phyloP scores from a whole-genome alignment of 331 rosid species.

The Phaseolus coccineus region DNA sequence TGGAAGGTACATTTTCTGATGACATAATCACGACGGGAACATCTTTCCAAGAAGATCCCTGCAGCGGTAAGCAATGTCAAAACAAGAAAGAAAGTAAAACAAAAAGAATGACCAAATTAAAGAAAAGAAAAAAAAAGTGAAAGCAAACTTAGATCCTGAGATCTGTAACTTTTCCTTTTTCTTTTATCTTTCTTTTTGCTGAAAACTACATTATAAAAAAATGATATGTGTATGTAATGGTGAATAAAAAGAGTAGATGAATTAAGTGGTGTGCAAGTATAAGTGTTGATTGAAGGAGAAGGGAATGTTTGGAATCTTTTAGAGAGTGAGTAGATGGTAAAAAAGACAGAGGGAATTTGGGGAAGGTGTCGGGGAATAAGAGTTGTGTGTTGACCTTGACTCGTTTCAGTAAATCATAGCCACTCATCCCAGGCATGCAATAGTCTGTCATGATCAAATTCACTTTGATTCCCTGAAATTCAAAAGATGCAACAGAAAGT shows the following conservation, averaged over 20 bases:
- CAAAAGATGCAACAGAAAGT: constrained; percentile 34
- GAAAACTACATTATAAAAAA: constrained; percentile 13
- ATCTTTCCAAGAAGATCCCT: constrained; percentile 98
- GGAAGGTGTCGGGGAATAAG: constrained; percentile 47
- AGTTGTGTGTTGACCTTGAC: constrained; percentile 70
- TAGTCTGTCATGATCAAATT: constrained; percentile 98
- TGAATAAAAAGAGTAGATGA: neutral
- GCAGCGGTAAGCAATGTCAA: constrained; percentile 48
- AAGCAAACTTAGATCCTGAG: constrained; percentile 42
- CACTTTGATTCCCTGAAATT: constrained; percentile 83
- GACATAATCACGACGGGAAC: constrained; percentile 97
- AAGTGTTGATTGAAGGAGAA: constrained; percentile 33
- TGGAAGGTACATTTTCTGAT: constrained; percentile 94
- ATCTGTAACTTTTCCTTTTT: constrained; percentile 35
- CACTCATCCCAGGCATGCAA: constrained; percentile 99
- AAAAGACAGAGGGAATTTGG: constrained; percentile 51
- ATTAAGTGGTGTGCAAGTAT: neutral
- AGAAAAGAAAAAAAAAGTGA: neutral
- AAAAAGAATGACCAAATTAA: neutral
- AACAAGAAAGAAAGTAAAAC: constrained; percentile 28
- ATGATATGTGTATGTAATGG: neutral
- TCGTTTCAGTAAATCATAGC: constrained; percentile 94
- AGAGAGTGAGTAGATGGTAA: constrained; percentile 10
- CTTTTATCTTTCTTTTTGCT: constrained; percentile 15
- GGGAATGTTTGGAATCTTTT: constrained; percentile 47